phyloP scores from a whole-genome alignment of 176 grass and related monocot genomes.

The Hordeum vulgare region DNA sequence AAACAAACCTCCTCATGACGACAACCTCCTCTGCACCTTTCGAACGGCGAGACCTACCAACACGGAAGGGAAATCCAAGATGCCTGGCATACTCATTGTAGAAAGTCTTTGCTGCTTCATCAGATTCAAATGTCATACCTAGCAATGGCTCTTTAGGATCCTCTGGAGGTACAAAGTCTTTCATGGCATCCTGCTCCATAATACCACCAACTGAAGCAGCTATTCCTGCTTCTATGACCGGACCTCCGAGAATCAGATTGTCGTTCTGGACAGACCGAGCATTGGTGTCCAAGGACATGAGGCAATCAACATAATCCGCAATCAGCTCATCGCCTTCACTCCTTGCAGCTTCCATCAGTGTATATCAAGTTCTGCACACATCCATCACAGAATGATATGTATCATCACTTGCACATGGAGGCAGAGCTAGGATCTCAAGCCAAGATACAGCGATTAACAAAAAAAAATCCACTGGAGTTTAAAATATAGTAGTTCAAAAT shows the following conservation, averaged over 20 bases:
- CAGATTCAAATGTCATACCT: conserved; percentile 71
- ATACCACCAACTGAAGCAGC: conserved; percentile 6
- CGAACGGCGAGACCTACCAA: conserved; percentile 73
- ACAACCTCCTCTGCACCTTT: conserved; percentile 78
- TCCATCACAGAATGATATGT: neutral
- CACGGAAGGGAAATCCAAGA: conserved; percentile 77
- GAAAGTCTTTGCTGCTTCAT: conserved; percentile 75
- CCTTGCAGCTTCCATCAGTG: conserved; percentile 44
- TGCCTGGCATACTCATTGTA: conserved; percentile 74
- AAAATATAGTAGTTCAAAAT: neutral
- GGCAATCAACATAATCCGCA: conserved; percentile 79
- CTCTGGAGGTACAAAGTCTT: conserved; percentile 27
- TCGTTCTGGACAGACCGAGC: conserved; percentile 31
- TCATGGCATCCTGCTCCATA: conserved; percentile 3
- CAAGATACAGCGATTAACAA: neutral
- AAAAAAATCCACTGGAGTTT: neutral
- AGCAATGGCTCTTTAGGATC: conserved; percentile 48
- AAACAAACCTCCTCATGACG: conserved; percentile 96
- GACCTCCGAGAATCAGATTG: conserved; percentile 26
- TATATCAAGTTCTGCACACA: neutral
- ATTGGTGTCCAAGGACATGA: conserved; percentile 82
- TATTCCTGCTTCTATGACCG: conserved; percentile 9
- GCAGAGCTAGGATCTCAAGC: neutral
- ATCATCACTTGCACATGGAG: neutral
- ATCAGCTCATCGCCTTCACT: conserved; percentile 56